Base-by-base conservation (phyloP, 2,329 filamentous ascomycete genomes). In the Alternaria arborescens region DNA sequence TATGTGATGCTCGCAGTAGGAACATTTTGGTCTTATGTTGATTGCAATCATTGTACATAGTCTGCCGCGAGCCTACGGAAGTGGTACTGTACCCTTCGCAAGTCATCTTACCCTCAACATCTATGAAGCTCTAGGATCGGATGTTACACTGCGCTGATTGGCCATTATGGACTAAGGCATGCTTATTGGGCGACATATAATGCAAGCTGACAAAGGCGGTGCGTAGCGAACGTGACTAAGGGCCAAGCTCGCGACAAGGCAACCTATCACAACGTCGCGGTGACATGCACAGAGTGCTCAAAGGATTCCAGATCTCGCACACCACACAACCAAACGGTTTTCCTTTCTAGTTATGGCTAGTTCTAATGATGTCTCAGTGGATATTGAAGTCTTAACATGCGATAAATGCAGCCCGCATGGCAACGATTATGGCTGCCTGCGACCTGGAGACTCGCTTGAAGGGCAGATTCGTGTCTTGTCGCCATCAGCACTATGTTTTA, bases 371-470 rank as follows among this genome's bases (percentile, higher is more conserved):
- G 40, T 54, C 30, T 40, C 32, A 28, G 48, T 59, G 50, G 43
- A 54, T 34, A 50, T 59, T 41, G 50, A 54, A 24, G 41, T 59
- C 28, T 59, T 59, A 34, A 34, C 52, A 54, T 59, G 56, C 14
- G 56, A 59, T 52, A 50, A 41, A 59, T 59, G 56, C 56, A 52
- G 48, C 18, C 52, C 57, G 34, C 53, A 36, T 38, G 51, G 24
- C 32, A 52, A 44, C 51, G 40, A 42, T 44, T 55, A 30, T 55
- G 52, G 57, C 44, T 60, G 52, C 47, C 18, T 18, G 40, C 52
- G 57, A 40, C 52, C 52, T 20, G 51, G 42, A 55, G 47, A 60
- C 52, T 60, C 57, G 43, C 51, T 55, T n/a, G 57, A 60, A 42
- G 52, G 57, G 32, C 28, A 40, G 43, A 40, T 60, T 55, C 52